These are phyloP conservation scores for Xylaria telfairii DNA, from an alignment of 495 filamentous ascomycete species.

Conservation along the genomic window DNA sequence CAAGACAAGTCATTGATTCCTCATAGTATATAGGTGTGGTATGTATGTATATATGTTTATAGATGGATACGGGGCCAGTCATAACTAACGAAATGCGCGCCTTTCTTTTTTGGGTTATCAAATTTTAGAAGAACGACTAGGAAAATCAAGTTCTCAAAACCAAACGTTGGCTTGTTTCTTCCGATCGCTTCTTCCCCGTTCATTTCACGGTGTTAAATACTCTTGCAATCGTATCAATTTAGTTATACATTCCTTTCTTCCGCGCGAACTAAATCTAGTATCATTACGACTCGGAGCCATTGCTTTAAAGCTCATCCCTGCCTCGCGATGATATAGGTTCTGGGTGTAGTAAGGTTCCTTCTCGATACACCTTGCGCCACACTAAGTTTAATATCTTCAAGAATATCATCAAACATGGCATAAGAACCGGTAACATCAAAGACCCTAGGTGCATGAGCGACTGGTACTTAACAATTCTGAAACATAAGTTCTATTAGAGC, in stretches of 20 bases:
- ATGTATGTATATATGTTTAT: slow-evolving; percentile 22
- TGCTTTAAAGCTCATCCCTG: not conserved
- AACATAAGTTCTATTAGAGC: too few relatives aligned
- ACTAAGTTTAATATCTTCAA: not conserved
- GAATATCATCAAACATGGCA: too few relatives aligned
- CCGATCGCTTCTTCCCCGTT: slow-evolving; percentile 14
- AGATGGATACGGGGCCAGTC: not conserved
- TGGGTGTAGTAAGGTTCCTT: not conserved
- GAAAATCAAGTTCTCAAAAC: slow-evolving; percentile 18
- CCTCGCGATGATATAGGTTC: not conserved
- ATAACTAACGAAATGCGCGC: slow-evolving; percentile 23
- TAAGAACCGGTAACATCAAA: too few relatives aligned
- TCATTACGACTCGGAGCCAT: not conserved
- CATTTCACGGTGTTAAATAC: slow-evolving; percentile 11
- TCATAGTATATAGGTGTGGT: slow-evolving; percentile 2
- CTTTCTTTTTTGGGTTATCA: slow-evolving; percentile 7
- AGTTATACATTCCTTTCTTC: slow-evolving; percentile 23
- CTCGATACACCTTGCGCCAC: not conserved
- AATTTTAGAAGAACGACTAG: not conserved
- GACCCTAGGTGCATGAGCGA: too few relatives aligned
- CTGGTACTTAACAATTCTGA: too few relatives aligned
- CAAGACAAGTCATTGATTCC: slow-evolving; percentile 16
- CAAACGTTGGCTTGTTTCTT: slow-evolving; percentile 6
- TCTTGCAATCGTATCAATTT: slow-evolving; percentile 20
- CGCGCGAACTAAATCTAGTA: not conserved